phyloP scores from a whole-genome alignment of 164 flowering plant genomes.

The Paratinospora sagittata region DNA sequence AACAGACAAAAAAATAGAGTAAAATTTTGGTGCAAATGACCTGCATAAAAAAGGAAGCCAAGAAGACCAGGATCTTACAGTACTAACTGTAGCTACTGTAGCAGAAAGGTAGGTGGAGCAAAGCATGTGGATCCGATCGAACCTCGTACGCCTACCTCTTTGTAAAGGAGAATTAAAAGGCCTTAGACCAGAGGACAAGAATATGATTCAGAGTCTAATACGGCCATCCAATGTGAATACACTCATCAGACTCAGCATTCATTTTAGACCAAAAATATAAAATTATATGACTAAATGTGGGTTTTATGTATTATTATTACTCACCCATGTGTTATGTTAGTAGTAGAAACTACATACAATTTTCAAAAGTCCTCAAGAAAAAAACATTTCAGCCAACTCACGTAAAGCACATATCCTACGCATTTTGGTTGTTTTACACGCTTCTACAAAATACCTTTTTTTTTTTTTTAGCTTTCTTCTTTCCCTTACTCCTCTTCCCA shows the following conservation, averaged over 20 bases:
- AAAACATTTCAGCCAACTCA: constrained; percentile 12
- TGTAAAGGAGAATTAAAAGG: too few species aligned
- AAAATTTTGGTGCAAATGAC: too few species aligned
- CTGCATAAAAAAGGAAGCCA: too few species aligned
- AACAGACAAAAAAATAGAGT: too few species aligned
- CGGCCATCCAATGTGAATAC: background rate
- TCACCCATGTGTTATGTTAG: too few species aligned
- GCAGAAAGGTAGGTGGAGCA: too few species aligned
- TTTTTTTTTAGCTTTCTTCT: background rate
- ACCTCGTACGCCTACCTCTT: too few species aligned
- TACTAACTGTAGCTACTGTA: too few species aligned
- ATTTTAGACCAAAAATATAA: background rate
- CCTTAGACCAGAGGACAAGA: background rate
- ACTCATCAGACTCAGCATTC: background rate
- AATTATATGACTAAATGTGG: background rate
- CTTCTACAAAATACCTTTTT: background rate
- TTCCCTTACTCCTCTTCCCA: background rate
- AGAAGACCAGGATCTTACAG: too few species aligned
- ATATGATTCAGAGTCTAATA: background rate
- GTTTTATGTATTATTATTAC: background rate
- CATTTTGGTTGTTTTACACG: constrained; percentile 17
- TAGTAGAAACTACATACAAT: background rate
- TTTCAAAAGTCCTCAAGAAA: constrained; percentile 3
- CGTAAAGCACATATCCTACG: constrained; percentile 19
- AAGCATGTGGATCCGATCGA: too few species aligned